Percentiles rank a stretch among this genome's conserved stretches.
These are phyloP conservation scores for Zizania palustris DNA, from an alignment of 202 grass and related monocot species.

Conservation along the genomic window DNA sequence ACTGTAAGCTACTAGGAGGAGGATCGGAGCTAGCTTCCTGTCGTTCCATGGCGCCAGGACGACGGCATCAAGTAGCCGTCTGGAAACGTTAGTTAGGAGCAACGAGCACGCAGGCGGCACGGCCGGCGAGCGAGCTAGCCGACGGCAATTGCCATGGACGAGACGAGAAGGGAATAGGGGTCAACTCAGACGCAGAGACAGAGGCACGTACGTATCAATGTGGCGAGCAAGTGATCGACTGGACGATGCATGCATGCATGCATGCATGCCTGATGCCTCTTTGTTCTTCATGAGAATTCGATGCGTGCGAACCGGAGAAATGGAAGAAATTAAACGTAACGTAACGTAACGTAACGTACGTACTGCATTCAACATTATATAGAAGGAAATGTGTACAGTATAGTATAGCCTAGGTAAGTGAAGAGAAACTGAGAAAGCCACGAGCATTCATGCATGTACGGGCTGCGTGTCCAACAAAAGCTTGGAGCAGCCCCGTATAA, in stretches of 20 bases:
- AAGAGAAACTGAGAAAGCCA: no score
- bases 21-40: no score
- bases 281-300: background rate
- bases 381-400: background rate
- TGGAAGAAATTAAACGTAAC: no score
- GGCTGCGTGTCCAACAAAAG: conserved; percentile 57
- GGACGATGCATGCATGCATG: no score
- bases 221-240: no score
- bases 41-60: no score
- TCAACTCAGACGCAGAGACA: background rate
- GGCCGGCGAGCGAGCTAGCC: no score
- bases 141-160: background rate
- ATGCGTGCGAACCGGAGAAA: conserved; percentile 37
- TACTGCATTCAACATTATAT: conserved; percentile 14
- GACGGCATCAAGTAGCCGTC: no score
- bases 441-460: conserved; percentile 33
- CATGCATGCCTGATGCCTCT: no score
- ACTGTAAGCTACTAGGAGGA: no score
- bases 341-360: conserved; percentile 17
- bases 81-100: no score
- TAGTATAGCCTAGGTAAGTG: background rate
- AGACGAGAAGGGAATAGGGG: background rate
- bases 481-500: conserved; percentile 51
- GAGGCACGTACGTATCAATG: no score
- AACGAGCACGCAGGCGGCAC: background rate